Evolutionary conservation across 257 asterid species (phyloP).

Genomic region (Solanum lignicaule): DNA sequence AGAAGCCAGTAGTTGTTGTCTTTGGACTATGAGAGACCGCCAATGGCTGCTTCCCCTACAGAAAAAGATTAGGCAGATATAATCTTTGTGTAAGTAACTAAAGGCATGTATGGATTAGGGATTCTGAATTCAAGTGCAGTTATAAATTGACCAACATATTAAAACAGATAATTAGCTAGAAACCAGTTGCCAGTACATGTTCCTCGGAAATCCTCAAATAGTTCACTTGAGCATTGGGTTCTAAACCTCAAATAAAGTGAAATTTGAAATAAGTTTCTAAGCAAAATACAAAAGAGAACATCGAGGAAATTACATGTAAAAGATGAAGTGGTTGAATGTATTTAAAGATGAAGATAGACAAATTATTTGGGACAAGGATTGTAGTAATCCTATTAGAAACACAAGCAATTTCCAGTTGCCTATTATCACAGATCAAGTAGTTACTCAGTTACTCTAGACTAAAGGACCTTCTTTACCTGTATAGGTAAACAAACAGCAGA

Average conservation of each 20-base stretch:
- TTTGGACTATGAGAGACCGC: constrained; percentile 59
- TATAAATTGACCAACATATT: background rate
- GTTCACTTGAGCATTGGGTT: background rate
- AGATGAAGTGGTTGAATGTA: background rate
- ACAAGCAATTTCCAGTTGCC: background rate
- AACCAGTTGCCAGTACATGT: background rate
- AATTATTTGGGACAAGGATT: background rate
- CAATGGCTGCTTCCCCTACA: background rate
- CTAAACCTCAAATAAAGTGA: background rate
- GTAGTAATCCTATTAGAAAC: background rate
- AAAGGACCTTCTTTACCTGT: background rate
- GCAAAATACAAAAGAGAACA: background rate
- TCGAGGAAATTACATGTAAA: background rate
- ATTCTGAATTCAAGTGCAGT: background rate
- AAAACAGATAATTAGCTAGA: background rate
- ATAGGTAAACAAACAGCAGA: background rate
- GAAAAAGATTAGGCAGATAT: background rate
- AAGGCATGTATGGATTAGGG: background rate
- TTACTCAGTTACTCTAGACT: background rate
- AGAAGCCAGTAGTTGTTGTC: constrained; percentile 62
- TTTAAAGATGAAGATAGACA: background rate
- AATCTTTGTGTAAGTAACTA: background rate
- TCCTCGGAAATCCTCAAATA: background rate
- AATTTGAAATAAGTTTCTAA: background rate
- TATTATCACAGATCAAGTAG: background rate